phyloP scores from a whole-genome alignment of 176 grass and related monocot species.

The Oryza rufipogon region DNA sequence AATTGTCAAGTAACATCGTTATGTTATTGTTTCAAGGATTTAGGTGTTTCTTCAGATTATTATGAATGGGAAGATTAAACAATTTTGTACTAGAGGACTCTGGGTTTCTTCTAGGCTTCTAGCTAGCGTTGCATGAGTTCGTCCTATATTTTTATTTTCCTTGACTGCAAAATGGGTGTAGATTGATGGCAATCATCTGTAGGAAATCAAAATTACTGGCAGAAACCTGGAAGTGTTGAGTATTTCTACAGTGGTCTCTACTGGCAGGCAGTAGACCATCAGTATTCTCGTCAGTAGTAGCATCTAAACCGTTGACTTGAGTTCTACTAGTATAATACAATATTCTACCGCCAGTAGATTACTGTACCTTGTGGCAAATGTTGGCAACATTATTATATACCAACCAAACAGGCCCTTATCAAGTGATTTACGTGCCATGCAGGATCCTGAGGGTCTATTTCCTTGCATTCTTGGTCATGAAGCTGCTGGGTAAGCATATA shows the following conservation, averaged over 20 bases:
- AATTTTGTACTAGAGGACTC: neutral
- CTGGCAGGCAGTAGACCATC: no score
- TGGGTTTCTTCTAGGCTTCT: neutral
- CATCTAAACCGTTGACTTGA: no score
- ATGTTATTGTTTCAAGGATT: neutral
- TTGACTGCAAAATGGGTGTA: neutral
- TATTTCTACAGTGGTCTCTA: no score
- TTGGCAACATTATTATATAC: neutral
- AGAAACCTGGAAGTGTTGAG: neutral
- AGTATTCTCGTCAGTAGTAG: no score
- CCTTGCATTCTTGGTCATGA: slow-evolving; percentile 99
- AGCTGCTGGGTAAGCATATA: slow-evolving; percentile 75
- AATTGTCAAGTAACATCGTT: neutral
- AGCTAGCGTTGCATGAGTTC: neutral
- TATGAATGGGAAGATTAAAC: neutral
- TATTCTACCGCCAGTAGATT: neutral
- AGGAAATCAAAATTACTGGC: neutral
- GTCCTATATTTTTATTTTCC: neutral
- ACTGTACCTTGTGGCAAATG: neutral
- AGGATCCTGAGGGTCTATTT: slow-evolving; percentile 99
- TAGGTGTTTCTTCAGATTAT: neutral
- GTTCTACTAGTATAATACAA: no score
- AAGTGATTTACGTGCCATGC: slow-evolving; percentile 31
- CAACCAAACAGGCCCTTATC: neutral
- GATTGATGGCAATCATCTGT: neutral